phyloP scores from a whole-genome alignment of 805 yeast species.

The Yamadazyma sp. region DNA sequence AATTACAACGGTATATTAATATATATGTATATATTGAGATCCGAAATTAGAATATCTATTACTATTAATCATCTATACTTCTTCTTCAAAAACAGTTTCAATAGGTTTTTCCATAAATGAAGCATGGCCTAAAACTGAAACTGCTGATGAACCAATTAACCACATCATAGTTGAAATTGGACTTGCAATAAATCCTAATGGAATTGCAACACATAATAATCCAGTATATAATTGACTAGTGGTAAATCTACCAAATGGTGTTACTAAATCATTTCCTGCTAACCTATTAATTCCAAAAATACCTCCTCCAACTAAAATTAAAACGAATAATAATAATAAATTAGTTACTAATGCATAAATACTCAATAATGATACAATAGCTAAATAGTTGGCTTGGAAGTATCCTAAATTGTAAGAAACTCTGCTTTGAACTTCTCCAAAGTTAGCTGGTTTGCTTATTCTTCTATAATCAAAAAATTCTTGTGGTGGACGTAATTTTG shows the following conservation, averaged over 20 bases:
- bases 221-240: slow-evolving; percentile 83
- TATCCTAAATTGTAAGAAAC: slow-evolving; percentile 82
- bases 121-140: slow-evolving; percentile 81
- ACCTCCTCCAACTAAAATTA: slow-evolving; percentile 69
- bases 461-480: slow-evolving; percentile 92
- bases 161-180: slow-evolving; percentile 89
- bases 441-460: slow-evolving; percentile 84
- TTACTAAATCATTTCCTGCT: slow-evolving; percentile 76
- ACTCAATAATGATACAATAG: slow-evolving; percentile 68
- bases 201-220: slow-evolving; percentile 69
- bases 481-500: slow-evolving; percentile 81
- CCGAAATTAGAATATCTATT: slow-evolving; percentile 1
- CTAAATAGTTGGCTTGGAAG: slow-evolving; percentile 81
- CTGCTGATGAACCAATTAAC: slow-evolving; percentile 84
- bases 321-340: slow-evolving; percentile 77
- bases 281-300: slow-evolving; percentile 73
- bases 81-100: slow-evolving; percentile 91
- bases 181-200: slow-evolving; percentile 81
- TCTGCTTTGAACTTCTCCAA: slow-evolving; percentile 86
- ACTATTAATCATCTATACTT: slow-evolving; percentile 28
- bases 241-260: slow-evolving; percentile 69
- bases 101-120: slow-evolving; percentile 91
- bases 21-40: too few relatives aligned
- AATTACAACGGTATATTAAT: too few relatives aligned
- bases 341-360: slow-evolving; percentile 88